phyloP scores from a whole-genome alignment of 2,329 filamentous ascomycete species.

The Alternaria gansuensis region DNA sequence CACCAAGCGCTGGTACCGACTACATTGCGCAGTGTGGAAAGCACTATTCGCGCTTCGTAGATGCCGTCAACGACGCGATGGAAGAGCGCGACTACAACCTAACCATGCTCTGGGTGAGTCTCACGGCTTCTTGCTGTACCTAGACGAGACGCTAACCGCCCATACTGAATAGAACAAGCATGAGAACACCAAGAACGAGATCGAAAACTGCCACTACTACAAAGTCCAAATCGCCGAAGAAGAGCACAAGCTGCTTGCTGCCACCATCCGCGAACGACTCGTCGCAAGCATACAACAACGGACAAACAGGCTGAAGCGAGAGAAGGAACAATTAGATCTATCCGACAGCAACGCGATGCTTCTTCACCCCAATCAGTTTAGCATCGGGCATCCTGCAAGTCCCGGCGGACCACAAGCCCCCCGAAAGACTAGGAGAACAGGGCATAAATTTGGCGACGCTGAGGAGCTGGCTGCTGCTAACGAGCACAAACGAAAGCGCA shows the following conservation, averaged over 20 bases:
- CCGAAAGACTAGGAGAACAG: conserved; percentile 69
- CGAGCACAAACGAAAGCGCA: conserved; percentile 66
- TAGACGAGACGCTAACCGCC: conserved; percentile 25
- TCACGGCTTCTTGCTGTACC: background rate
- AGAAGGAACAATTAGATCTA: conserved; percentile 73
- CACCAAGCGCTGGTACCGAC: conserved; percentile 71
- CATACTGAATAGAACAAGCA: conserved; percentile 62
- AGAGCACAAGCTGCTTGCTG: conserved; percentile 67
- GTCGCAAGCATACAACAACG: conserved; percentile 66
- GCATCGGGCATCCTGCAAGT: conserved; percentile 69
- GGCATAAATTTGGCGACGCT: conserved; percentile 63
- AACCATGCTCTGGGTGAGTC: conserved; percentile 78
- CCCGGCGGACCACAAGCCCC: conserved; percentile 68
- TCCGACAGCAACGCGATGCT: conserved; percentile 72
- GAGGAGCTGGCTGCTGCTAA: conserved; percentile 59
- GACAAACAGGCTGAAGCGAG: conserved; percentile 65
- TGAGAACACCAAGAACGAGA: conserved; percentile 63
- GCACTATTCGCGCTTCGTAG: conserved; percentile 84
- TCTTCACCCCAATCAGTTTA: conserved; percentile 72
- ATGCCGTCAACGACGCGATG: conserved; percentile 85
- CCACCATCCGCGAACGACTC: conserved; percentile 69
- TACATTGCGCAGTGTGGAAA: conserved; percentile 73
- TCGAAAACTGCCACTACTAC: conserved; percentile 66
- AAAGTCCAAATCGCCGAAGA: conserved; percentile 69
- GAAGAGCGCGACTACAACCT: conserved; percentile 87